Percentiles rank a stretch among this genome's conserved stretches.
These are phyloP conservation scores for Monosporascus sp. DNA, from an alignment of 2,329 filamentous ascomycete species.

Conservation along the genomic window DNA sequence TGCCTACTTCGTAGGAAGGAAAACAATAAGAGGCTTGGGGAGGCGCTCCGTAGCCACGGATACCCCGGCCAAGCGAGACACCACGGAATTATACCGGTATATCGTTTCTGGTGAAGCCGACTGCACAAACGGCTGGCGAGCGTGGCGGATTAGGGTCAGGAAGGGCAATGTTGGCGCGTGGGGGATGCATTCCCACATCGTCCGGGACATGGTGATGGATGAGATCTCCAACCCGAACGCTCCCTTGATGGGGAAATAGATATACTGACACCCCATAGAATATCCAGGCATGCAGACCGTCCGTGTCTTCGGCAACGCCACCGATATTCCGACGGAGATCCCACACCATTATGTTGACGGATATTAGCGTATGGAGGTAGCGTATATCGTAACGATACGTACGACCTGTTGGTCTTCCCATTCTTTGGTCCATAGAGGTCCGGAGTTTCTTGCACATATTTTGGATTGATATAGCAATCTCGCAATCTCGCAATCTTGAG, in stretches of 20 bases:
- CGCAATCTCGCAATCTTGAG: not conserved
- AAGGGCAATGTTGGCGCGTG: slow-evolving; percentile 49
- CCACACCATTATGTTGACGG: slow-evolving; percentile 31
- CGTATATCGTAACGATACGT: slow-evolving; percentile 37
- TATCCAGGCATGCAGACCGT: slow-evolving; percentile 35
- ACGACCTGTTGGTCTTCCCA: slow-evolving; percentile 25
- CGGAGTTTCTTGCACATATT: not conserved
- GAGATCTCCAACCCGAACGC: slow-evolving; percentile 13
- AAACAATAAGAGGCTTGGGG: no score
- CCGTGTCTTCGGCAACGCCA: slow-evolving; percentile 35
- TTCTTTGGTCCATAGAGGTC: not conserved
- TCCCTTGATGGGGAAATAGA: no score
- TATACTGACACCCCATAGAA: no score
- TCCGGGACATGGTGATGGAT: slow-evolving; percentile 57
- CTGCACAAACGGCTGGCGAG: slow-evolving; percentile 46
- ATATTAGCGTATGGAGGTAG: slow-evolving; percentile 41
- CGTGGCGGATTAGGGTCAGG: slow-evolving; percentile 47
- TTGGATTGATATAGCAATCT: not conserved
- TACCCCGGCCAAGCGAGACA: slow-evolving; percentile 35
- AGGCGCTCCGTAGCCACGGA: no score
- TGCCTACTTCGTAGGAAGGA: no score
- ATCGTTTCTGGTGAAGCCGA: slow-evolving; percentile 32
- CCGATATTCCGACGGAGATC: slow-evolving; percentile 29
- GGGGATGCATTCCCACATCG: slow-evolving; percentile 58
- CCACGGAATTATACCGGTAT: slow-evolving; percentile 54